Percentiles rank a stretch among this genome's conserved stretches.
Conservation (phyloP, 83 land plant species). For the Larix sibirica region DNA sequence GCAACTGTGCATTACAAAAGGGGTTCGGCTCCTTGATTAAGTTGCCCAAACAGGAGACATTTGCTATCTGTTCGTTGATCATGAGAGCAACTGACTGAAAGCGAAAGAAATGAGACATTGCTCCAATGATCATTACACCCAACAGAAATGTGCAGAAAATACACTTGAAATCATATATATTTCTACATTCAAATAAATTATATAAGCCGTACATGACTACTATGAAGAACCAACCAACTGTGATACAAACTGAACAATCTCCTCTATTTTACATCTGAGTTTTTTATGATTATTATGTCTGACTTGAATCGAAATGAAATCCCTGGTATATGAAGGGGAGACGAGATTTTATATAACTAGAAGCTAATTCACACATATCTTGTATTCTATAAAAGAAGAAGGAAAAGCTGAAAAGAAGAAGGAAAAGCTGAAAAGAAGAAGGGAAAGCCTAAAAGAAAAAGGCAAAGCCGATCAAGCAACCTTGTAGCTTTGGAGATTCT, state of each 20-base stretch:
- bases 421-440: too few relatives aligned
- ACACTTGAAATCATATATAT: not conserved
- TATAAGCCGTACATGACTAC: slow-evolving; percentile 1
- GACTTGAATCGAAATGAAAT: not conserved
- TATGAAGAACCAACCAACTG: too few relatives aligned
- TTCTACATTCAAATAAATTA: not conserved
- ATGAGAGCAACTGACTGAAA: not conserved
- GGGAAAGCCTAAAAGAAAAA: too few relatives aligned
- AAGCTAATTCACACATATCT: too few relatives aligned
- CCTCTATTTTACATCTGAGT: too few relatives aligned
- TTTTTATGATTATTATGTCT: not conserved
- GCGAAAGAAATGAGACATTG: not conserved
- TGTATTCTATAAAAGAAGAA: too few relatives aligned
- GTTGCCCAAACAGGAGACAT: not conserved
- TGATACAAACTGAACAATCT: too few relatives aligned
- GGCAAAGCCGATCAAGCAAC: too few relatives aligned
- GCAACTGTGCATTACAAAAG: not conserved
- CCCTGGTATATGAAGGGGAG: too few relatives aligned
- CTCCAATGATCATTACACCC: slow-evolving; percentile 11
- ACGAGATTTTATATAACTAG: too few relatives aligned
- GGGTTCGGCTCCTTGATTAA: not conserved
- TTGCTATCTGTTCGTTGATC: slow-evolving; percentile 1
- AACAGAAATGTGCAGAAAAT: not conserved
- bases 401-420: too few relatives aligned
- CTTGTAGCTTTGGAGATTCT: too few relatives aligned